Base-by-base conservation (phyloP, 805 yeast species). In the Diddensiella transvaalensis region DNA sequence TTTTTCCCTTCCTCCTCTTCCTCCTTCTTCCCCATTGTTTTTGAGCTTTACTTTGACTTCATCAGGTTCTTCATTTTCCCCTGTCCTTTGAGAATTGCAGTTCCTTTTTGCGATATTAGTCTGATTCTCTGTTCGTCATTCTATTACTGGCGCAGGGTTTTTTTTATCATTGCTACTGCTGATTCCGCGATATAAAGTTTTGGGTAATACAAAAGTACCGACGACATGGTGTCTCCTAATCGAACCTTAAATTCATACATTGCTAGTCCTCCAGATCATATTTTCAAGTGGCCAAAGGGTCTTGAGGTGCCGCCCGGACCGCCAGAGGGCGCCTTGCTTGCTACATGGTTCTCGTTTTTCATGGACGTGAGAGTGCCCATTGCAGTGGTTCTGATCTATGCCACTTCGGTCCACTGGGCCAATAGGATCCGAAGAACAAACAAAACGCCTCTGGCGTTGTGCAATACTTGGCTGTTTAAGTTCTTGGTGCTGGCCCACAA, bases 401-500 rank as follows among this genome's bases (percentile, higher is more conserved):
- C 84, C 53, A 65, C 74, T 4, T 62, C 73, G 17, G 86, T 82
- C 39, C 87, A 83, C 59, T 57, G 66, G 26, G 60, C 73, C 51
- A 83, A 83, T 64, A 63, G 68, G 22, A 63, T 79, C 13, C 60
- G 70, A n/a, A 67, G 66, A 13, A 69, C 82, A 53, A 62, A 46
- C 60, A 59, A 50, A 44, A 82, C 78, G 18, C 87, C 89, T 1
- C 70, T 68, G 48, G 47, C 61, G 6, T 63, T 83, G 42, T 70
- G 85, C 11, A 69, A 65, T 24, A 66, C 75, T 15, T 45, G 51
- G 2, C 35, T 63, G 11, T 83, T 83, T 72, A 77, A 76, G 60
- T 41, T 65, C 26, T 72, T 82, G 44, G 87, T 83, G 22, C 62
- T 82, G 13, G 54, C 78, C 36, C 89, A 83, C 66, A 83, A 83